phyloP scores from a whole-genome alignment of 129 eudicot genomes.

The Artemisia annua region DNA sequence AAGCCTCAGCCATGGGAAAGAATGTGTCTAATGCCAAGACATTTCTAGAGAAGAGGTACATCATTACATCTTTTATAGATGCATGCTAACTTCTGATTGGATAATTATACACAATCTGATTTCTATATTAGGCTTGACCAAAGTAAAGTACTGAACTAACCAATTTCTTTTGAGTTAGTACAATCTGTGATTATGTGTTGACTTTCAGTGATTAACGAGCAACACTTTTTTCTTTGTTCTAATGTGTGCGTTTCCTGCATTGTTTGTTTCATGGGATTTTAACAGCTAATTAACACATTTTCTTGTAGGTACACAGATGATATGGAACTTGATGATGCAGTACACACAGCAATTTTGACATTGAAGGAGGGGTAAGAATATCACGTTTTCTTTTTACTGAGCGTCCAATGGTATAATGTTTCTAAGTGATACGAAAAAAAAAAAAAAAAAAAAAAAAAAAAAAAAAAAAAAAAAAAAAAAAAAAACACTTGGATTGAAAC shows the following conservation, averaged over 20 bases:
- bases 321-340: constrained; percentile 99
- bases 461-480: too few species aligned
- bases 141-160: too few species aligned
- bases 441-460: too few species aligned
- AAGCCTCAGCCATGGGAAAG: constrained; percentile 99
- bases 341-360: constrained; percentile 94
- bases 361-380: constrained; percentile 88
- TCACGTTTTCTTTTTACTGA: not conserved
- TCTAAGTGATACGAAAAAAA: not conserved
- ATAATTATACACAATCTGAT: too few species aligned
- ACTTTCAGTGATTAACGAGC: too few species aligned
- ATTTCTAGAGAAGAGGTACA: constrained; percentile 91
- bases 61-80: not conserved
- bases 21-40: constrained; percentile 98
- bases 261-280: too few species aligned
- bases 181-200: too few species aligned
- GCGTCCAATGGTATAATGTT: not conserved
- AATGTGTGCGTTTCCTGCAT: not conserved
- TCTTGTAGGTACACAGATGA: constrained; percentile 86
- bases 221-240: too few species aligned
- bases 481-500: not conserved
- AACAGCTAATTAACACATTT: not conserved
- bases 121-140: too few species aligned
- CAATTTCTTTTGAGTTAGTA: too few species aligned
- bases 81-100: too few species aligned